A percentile compares a stretch with the other conserved stretches of the same genome.
phyloP scores from a whole-genome alignment of 179 eudicot species.

The Beta lomatogona region DNA sequence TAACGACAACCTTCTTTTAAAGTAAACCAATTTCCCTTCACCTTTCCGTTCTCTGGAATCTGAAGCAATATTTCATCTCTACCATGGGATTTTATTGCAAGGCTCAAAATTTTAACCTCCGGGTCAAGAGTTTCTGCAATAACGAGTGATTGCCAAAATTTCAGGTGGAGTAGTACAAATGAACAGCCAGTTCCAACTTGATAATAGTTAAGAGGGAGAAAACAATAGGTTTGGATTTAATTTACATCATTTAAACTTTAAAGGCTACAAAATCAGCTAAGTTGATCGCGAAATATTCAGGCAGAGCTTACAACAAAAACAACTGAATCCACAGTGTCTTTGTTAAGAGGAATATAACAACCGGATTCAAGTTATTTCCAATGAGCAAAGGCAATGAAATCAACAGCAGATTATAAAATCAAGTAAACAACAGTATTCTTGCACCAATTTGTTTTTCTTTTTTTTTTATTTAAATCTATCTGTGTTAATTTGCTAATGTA shows the following conservation, averaged over 20 bases:
- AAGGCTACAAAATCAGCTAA: neutral
- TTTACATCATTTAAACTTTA: neutral
- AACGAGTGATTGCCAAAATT: neutral
- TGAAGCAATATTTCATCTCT: constrained; percentile 71
- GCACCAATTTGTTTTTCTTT: neutral
- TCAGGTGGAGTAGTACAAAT: constrained; percentile 7
- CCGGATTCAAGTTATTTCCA: neutral
- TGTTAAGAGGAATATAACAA: too few relatives aligned
- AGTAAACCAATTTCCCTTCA: constrained; percentile 81
- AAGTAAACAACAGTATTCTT: neutral
- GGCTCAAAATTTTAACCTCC: constrained; percentile 81
- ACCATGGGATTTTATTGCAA: constrained; percentile 73
- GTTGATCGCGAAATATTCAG: neutral
- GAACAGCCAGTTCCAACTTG: neutral
- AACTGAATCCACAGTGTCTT: neutral
- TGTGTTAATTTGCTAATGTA: too few relatives aligned
- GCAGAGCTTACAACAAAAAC: neutral
- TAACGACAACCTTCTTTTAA: constrained; percentile 88
- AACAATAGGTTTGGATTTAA: neutral
- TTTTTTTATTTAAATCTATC: neutral
- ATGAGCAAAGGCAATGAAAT: neutral
- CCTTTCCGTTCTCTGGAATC: constrained; percentile 76
- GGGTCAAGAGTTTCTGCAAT: constrained; percentile 60
- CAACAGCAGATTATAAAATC: neutral
- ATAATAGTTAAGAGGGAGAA: neutral